Evolutionary conservation across 345 rosid species (phyloP), one percentile per base, ranked within the genome.

Genomic region (Eucalyptus pumila): DNA sequence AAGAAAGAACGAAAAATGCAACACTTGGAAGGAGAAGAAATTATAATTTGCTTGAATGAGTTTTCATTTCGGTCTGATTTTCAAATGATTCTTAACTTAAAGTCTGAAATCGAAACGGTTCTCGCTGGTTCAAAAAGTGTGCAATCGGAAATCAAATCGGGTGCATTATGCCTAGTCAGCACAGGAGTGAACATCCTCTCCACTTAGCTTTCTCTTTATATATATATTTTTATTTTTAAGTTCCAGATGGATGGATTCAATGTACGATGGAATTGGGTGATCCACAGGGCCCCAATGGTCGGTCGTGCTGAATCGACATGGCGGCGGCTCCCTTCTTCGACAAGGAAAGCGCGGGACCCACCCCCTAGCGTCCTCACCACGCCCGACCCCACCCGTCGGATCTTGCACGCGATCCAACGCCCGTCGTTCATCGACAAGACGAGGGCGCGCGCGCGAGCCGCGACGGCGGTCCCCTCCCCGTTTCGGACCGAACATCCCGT

Each of bases 1-100:
- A 3, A 26, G 14, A 54, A 1, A 21, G 11, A 21, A 8, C 0
- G 9, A 14, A 54, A 52, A 21, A 54, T 4, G 60, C 24, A 54
- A 23, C 60, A 54, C 5, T 54, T 3, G 5, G 11, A 21, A 23
- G 4, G 26, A 21, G 27, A 54, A 23, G 12, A 58, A 58, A 27
- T 58, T 27, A 58, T 4, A 6, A 27, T 60, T 26, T 60, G 8
- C 14, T 60, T 1, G 32, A 60, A 26, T 26, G 4, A 0, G 6
- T 60, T 60, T 0, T 60, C 0, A 2, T 24, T 58, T 60, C 7
- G 2, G 2, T 60, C 0, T 3, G 4, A 26, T 24, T 58, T 27
- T 27, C 7, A 12, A 2, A 12, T 11, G n/a, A 27, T 58, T 58
- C 4, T 58, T 58, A 3, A 58, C 2, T 27, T 1, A 58, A 2